phyloP scores from a whole-genome alignment of 2,329 filamentous ascomycete species.

The Epichloe baconii region DNA sequence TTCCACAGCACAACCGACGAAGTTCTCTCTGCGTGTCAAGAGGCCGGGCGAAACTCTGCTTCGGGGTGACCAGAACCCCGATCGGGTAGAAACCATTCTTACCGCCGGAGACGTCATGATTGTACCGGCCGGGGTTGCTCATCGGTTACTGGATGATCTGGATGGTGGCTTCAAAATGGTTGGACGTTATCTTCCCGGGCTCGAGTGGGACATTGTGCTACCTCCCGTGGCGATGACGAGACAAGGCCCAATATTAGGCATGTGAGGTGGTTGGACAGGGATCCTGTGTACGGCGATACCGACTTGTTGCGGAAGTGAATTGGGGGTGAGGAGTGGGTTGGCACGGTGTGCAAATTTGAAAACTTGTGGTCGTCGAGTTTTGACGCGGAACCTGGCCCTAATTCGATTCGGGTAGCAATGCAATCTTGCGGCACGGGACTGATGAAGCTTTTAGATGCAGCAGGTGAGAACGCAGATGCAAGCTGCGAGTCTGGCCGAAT shows the following conservation, averaged over 20 bases:
- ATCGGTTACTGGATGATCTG: conserved; percentile 46
- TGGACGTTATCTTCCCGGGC: conserved; percentile 46
- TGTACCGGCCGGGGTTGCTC: conserved; percentile 50
- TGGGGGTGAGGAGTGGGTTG: not conserved
- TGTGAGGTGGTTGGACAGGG: conserved; percentile 9
- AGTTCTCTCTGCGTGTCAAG: conserved; percentile 44
- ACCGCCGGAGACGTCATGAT: conserved; percentile 49
- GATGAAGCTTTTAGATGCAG: not conserved
- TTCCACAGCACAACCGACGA: conserved; percentile 58
- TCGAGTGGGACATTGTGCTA: conserved; percentile 52
- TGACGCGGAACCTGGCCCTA: not conserved
- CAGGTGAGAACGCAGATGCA: not conserved
- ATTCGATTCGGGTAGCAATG: too few species aligned
- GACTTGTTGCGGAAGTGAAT: not conserved
- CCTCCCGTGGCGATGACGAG: not conserved
- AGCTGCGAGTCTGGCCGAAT: not conserved
- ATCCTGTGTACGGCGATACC: conserved; percentile 10
- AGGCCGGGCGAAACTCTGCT: conserved; percentile 48
- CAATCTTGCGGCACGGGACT: not conserved
- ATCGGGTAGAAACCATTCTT: conserved; percentile 36
- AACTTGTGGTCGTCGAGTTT: not conserved
- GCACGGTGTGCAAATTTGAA: not conserved
- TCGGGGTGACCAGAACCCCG: conserved; percentile 38
- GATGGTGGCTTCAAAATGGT: conserved; percentile 49
- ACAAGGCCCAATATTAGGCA: conserved; percentile 1